Evolutionary conservation across 192 early-diverging fungal species (phyloP).

Genomic region (Entophlyctis luteolus): DNA sequence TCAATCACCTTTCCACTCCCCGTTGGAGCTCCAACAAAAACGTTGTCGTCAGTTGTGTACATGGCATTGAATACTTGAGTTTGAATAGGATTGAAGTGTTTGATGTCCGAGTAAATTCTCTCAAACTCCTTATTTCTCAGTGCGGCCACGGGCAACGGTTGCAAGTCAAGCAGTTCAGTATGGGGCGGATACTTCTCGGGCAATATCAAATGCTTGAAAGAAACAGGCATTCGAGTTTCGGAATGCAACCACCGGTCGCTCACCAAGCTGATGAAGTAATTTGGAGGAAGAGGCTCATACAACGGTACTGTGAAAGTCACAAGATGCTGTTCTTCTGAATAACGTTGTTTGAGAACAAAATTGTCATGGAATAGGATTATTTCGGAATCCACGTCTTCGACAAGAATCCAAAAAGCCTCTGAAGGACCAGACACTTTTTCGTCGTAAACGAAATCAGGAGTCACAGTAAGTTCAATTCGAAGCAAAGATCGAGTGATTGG

Average conservation of each 20-base stretch:
- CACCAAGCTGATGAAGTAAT: slow-evolving; percentile 90
- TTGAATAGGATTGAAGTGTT: slow-evolving; percentile 90
- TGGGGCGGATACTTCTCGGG: slow-evolving; percentile 92
- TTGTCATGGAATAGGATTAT: slow-evolving; percentile 82
- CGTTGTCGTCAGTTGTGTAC: slow-evolving; percentile 81
- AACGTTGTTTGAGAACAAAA: slow-evolving; percentile 85
- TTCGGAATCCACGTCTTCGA: slow-evolving; percentile 92
- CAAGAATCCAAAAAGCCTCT: slow-evolving; percentile 90
- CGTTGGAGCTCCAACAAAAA: slow-evolving; percentile 86
- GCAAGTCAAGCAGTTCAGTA: slow-evolving; percentile 90
- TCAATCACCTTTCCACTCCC: slow-evolving; percentile 75
- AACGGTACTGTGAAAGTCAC: slow-evolving; percentile 88
- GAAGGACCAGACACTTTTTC: slow-evolving; percentile 75
- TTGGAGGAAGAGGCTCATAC: slow-evolving; percentile 89
- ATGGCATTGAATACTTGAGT: slow-evolving; percentile 90
- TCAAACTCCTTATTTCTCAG: slow-evolving; percentile 75
- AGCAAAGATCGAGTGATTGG: slow-evolving; percentile 89
- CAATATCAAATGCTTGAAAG: slow-evolving; percentile 86
- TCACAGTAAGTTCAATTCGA: slow-evolving; percentile 85
- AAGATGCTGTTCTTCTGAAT: slow-evolving; percentile 77
- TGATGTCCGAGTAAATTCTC: slow-evolving; percentile 57
- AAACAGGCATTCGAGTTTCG: slow-evolving; percentile 88
- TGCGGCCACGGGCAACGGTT: slow-evolving; percentile 78
- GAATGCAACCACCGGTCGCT: slow-evolving; percentile 94
- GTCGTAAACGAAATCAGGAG: slow-evolving; percentile 92